Evolutionary conservation across 2,329 filamentous ascomycete genomes (phyloP).

Genomic region (Paracoccidioides brasiliensis): DNA sequence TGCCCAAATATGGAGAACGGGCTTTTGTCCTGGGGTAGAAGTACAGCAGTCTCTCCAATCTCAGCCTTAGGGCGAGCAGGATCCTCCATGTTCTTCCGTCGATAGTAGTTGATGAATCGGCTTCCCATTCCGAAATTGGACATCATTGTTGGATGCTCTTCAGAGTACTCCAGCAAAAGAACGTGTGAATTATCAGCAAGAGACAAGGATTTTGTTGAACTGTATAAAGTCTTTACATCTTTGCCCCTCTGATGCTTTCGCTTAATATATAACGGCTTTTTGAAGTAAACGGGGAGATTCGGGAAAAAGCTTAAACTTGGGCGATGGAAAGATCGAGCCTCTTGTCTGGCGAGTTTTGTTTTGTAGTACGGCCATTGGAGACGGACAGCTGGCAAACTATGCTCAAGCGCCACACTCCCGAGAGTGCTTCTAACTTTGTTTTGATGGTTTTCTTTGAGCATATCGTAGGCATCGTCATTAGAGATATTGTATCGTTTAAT

Average conservation of each 20-base stretch:
- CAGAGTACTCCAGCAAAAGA: slow-evolving; percentile 86
- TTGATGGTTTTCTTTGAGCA: slow-evolving; percentile 91
- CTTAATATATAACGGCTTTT: slow-evolving; percentile 60
- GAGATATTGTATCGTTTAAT: slow-evolving; percentile 84
- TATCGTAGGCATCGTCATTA: slow-evolving; percentile 90
- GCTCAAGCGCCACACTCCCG: slow-evolving; percentile 83
- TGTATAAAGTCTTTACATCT: slow-evolving; percentile 64
- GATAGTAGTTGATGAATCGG: slow-evolving; percentile 92
- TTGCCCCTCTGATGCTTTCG: slow-evolving; percentile 72
- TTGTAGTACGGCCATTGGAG: slow-evolving; percentile 94
- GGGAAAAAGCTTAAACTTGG: slow-evolving; percentile 62
- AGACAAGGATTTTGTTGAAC: slow-evolving; percentile 66
- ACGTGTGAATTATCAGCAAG: slow-evolving; percentile 80
- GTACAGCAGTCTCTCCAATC: slow-evolving; percentile 74
- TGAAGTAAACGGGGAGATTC: slow-evolving; percentile 58
- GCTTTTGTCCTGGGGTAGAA: slow-evolving; percentile 87
- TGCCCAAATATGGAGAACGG: slow-evolving; percentile 92
- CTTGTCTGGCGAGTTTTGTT: slow-evolving; percentile 58
- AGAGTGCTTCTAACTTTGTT: slow-evolving; percentile 90
- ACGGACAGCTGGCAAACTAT: slow-evolving; percentile 81
- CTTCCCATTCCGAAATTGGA: slow-evolving; percentile 98
- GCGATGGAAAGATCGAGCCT: slow-evolving; percentile 73
- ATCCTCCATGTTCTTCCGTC: slow-evolving; percentile 68
- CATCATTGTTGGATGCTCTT: slow-evolving; percentile 79
- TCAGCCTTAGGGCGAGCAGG: slow-evolving; percentile 63